These are phyloP conservation scores for Populus pruinosa DNA, from an alignment of 345 rosid genomes.

Conservation along the genomic window DNA sequence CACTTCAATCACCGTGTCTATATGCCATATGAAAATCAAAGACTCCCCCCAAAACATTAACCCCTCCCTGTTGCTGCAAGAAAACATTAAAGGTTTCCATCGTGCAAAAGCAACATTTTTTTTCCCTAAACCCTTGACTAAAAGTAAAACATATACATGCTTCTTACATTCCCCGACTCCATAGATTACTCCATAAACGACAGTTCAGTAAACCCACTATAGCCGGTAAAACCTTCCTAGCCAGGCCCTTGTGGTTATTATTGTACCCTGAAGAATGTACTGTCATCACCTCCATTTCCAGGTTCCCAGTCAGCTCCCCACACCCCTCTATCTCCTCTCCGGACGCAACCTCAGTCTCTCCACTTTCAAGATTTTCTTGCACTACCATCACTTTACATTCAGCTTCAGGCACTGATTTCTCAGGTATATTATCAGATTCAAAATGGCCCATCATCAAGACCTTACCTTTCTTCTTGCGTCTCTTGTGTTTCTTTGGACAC, in stretches of 20 bases:
- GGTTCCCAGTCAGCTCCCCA: neutral
- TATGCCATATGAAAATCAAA: neutral
- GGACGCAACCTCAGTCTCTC: neutral
- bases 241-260: constrained; percentile 27
- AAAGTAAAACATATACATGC: neutral
- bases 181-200: constrained; percentile 31
- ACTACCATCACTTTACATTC: neutral
- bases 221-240: constrained; percentile 30
- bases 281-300: constrained; percentile 18
- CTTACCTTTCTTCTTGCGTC: constrained; percentile 7
- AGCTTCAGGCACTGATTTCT: neutral
- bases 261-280: neutral
- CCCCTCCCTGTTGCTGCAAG: neutral
- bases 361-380: neutral
- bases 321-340: neutral
- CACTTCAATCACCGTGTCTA: neutral
- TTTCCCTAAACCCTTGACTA: neutral
- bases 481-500: constrained; percentile 5
- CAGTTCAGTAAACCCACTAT: constrained; percentile 29
- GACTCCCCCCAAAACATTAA: neutral
- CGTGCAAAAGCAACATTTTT: neutral
- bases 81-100: neutral
- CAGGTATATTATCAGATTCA: neutral
- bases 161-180: constrained; percentile 21
- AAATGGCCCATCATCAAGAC: neutral